Evolutionary conservation across 1,139 yeast genomes (phyloP), one percentile per base, ranked within the genome.

Genomic region (Pichia sp.): DNA sequence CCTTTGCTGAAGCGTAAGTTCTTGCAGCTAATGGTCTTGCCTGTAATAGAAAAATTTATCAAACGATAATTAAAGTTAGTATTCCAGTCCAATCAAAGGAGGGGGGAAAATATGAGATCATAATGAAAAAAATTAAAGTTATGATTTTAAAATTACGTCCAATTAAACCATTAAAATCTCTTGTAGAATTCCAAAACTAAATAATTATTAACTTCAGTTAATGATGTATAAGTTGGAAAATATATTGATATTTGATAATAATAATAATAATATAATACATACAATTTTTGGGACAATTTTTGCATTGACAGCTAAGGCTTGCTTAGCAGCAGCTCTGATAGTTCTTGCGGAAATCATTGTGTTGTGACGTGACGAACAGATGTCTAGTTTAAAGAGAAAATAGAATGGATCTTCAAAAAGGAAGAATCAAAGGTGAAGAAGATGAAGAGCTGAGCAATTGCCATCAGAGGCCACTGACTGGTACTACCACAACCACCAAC

Each of bases 1-100:
- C 95, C 83, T 92, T 94, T 66, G 95, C 94, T 58, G 94, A 83
- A 69, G 97, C 97, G 70, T 80, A 87, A 74, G 95, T 83, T 67
- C 85, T 73, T 57, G 75, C 75, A 67, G 83, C 81, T 68, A 77
- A 72, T 70, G 89, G 87, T 75, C 86, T 86, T 67, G 87, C 84
- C 86, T 81, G 49, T 51, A 50, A 7, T 18, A 67, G 38, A 5
- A 9, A 35, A 42, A 27, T 18, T 34, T 1, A 3, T 4, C 5
- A 27, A 40, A 8, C 4, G 32, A 26, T 9, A 36, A 9, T 27
- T n/a, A 29, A 33, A 45, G 58, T 53, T 56, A 54, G 57, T 55
- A 42, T 25, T 32, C 18, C 18, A 18, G 18, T 18, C 18, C 18
- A 18, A 18, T 18, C 18, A 18, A 18, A 18, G 18, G 18, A 18